Evolutionary conservation across 2,329 filamentous ascomycete species (phyloP).

Genomic region (Gnomoniopsis smithogilvyi): DNA sequence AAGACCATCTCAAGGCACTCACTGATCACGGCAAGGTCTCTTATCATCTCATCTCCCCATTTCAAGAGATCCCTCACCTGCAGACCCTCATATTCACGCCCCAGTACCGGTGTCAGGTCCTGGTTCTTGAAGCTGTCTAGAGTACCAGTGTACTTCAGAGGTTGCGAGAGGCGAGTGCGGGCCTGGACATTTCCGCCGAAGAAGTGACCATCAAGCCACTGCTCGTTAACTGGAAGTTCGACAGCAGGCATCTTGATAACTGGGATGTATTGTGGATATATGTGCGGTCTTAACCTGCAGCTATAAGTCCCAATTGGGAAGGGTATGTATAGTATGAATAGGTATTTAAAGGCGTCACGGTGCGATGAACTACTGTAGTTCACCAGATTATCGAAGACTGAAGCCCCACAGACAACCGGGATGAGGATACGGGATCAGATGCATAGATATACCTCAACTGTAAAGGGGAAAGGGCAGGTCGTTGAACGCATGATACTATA

Average conservation of each 20-base stretch:
- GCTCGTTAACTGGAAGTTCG: constrained; percentile 13
- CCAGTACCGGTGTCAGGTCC: constrained; percentile 32
- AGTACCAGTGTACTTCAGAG: constrained; percentile 32
- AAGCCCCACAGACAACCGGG: background rate
- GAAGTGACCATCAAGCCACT: constrained; percentile 19
- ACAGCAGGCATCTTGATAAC: constrained; percentile 33
- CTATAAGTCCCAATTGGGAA: background rate
- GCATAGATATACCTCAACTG: background rate
- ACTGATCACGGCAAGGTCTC: constrained; percentile 29
- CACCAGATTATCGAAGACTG: background rate
- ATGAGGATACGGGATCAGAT: background rate
- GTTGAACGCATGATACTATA: background rate
- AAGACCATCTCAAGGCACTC: constrained; percentile 6
- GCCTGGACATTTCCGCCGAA: constrained; percentile 25
- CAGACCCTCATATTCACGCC: constrained; percentile 29
- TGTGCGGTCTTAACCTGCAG: background rate
- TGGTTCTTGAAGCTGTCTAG: constrained; percentile 36
- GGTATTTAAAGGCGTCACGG: background rate
- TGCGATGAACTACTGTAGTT: background rate
- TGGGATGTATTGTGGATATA: background rate
- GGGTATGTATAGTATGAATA: background rate
- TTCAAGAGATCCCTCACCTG: constrained; percentile 28
- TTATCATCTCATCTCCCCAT: constrained; percentile 28
- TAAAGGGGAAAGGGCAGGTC: background rate
- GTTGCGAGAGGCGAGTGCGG: constrained; percentile 20